These are phyloP conservation scores for Calocera cornea DNA, from an alignment of 768 basidiomycete genomes.

Conservation along the genomic window DNA sequence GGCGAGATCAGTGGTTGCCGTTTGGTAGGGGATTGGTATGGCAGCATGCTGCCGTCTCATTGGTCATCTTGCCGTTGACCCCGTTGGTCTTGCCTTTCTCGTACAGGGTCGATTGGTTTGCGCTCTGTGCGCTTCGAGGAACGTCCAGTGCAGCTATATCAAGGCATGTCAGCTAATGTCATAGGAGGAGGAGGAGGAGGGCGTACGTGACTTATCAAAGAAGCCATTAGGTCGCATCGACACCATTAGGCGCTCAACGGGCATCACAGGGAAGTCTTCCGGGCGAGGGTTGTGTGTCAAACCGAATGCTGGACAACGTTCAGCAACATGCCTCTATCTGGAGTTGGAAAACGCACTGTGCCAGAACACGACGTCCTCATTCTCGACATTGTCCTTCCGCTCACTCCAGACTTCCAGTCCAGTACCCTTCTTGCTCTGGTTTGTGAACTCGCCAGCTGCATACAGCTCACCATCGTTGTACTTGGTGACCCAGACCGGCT, in stretches of 20 bases:
- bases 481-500: slow-evolving; percentile 18
- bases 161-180: slow-evolving; percentile 9
- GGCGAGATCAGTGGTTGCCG: neutral
- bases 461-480: slow-evolving; percentile 20
- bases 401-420: slow-evolving; percentile 18
- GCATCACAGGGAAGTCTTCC: slow-evolving; percentile 22
- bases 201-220: slow-evolving; percentile 4
- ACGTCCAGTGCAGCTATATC: slow-evolving; percentile 18
- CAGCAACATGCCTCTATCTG: neutral
- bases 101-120: slow-evolving; percentile 15
- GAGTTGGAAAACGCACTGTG: slow-evolving; percentile 9
- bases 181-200: slow-evolving; percentile 3
- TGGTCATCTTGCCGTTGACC: neutral
- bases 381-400: slow-evolving; percentile 17
- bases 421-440: slow-evolving; percentile 17
- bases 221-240: neutral
- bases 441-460: slow-evolving; percentile 18
- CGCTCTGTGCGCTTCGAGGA: slow-evolving; percentile 15
- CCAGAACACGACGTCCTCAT: slow-evolving; percentile 19
- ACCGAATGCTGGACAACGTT: slow-evolving; percentile 14
- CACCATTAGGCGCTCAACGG: neutral
- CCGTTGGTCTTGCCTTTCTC: neutral
- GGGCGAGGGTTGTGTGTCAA: slow-evolving; percentile 20
- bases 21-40: neutral
- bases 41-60: neutral